Base-by-base conservation (phyloP, 768 basidiomycete species). In the Russula lepida region DNA sequence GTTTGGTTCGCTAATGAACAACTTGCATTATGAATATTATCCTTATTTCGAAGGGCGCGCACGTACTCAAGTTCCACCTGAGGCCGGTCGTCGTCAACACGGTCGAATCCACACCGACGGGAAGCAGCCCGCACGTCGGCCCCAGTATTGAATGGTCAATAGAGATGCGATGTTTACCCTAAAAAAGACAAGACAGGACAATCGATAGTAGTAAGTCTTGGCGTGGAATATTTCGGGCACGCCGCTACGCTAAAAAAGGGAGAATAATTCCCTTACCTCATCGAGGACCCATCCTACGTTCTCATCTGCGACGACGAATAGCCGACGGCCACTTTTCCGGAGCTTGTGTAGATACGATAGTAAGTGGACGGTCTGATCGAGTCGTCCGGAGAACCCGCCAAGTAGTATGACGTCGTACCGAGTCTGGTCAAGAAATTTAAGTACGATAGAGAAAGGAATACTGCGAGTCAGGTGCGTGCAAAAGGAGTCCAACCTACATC, bases 321-420 rank as follows among this genome's bases (percentile, higher is more conserved):
- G 81, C 23, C 77, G 77, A 11, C 80, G 70, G 32, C 84, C 77
- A 1, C 58, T 72, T 67, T 78, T 81, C 47, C 90, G 83, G 23
- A 95, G 75, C 71, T 92, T 92, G 73, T 94, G 83, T 1, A 98
- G 74, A 51, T 86, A 81, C 2, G 93, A 89, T 12, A 99, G 79
- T 0, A 91, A 87, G 68, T 97, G 94, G 4, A 95, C 77, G 0
- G 94, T 97, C 68, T 99, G 97, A 72, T 99, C 97, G 4, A 99
- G 77, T 28, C 97, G 84, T 0, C 97, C 97, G 5, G 89, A 81
- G 2, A 99, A 76, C 0, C 97, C 95, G 6, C 97, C 95, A 1
- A 95, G 79, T 33, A 99, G 73, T 50, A 98, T 73, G 25, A 90
- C 77, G 52, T 87, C 83, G 65, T 84, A 83, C 77, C 84, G 74